Conservation (phyloP, 257 asterid species). For the Solanum corneliomulleri region DNA sequence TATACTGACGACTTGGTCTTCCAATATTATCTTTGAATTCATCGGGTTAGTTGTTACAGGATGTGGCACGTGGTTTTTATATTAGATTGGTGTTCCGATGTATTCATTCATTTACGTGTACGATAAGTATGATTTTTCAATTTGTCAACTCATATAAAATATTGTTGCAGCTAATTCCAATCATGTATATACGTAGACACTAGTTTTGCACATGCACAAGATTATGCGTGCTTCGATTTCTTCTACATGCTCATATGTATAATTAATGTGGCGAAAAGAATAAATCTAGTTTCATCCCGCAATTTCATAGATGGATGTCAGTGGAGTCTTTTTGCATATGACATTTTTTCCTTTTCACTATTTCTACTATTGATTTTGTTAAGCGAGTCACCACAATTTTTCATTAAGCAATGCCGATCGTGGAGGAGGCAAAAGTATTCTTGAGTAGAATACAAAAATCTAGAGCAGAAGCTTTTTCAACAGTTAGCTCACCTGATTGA, state of each 20-base stretch:
- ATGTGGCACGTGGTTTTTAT: too few species aligned
- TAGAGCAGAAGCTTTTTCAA: neutral
- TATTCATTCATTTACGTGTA: too few species aligned
- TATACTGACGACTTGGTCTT: too few species aligned
- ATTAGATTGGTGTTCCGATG: too few species aligned
- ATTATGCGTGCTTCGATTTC: neutral
- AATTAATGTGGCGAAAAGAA: neutral
- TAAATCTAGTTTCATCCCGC: neutral
- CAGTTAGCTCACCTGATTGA: neutral
- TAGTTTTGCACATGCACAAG: neutral
- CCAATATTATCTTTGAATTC: too few species aligned
- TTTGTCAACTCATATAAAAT: too few species aligned
- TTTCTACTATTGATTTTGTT: too few species aligned
- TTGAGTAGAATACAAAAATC: neutral
- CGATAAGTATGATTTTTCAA: too few species aligned
- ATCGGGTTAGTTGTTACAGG: too few species aligned
- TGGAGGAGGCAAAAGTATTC: too few species aligned
- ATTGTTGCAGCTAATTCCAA: neutral
- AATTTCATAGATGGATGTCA: neutral
- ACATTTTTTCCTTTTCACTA: too few species aligned
- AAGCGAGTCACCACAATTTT: neutral
- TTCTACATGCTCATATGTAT: neutral
- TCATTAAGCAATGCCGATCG: too few species aligned
- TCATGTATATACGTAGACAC: neutral
- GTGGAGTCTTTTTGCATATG: neutral